phyloP scores from a whole-genome alignment of 805 yeast genomes.

The Lachancea fermentati region DNA sequence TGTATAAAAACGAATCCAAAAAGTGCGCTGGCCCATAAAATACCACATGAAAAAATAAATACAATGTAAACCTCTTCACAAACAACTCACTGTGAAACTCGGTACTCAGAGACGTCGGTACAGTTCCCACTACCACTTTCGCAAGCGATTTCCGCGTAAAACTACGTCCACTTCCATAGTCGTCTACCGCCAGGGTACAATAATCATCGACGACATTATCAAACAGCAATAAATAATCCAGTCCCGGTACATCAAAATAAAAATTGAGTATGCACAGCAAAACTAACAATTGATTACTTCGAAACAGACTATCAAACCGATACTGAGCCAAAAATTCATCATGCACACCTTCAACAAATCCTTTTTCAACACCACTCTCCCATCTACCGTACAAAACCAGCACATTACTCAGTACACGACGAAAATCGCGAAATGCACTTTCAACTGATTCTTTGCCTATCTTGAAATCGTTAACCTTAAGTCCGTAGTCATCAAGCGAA shows the following conservation, averaged over 20 bases:
- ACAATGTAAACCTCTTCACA: slow-evolving; percentile 15
- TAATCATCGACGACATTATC: slow-evolving; percentile 14
- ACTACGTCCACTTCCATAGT: background rate
- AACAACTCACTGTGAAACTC: slow-evolving; percentile 20
- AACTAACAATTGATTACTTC: slow-evolving; percentile 14
- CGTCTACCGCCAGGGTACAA: slow-evolving; percentile 11
- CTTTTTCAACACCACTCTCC: slow-evolving; percentile 7
- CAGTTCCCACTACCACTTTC: slow-evolving; percentile 11
- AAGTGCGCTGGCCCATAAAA: slow-evolving; percentile 9
- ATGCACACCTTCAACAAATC: slow-evolving; percentile 3
- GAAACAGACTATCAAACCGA: slow-evolving; percentile 9
- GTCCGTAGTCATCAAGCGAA: slow-evolving; percentile 7
- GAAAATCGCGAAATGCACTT: slow-evolving; percentile 10
- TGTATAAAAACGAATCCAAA: slow-evolving; percentile 15
- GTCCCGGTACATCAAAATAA: slow-evolving; percentile 20
- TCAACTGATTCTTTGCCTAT: slow-evolving; percentile 9
- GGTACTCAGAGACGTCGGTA: background rate
- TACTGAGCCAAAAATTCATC: slow-evolving; percentile 10
- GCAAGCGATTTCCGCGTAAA: slow-evolving; percentile 9
- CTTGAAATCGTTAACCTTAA: slow-evolving; percentile 16
- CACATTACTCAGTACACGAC: slow-evolving; percentile 8
- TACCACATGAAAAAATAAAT: slow-evolving; percentile 12
- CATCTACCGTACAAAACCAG: slow-evolving; percentile 13
- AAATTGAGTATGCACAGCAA: slow-evolving; percentile 20
- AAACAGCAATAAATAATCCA: slow-evolving; percentile 14